Evolutionary conservation across 139 green algal genomes (phyloP).

Genomic region (Chlamydomonas schloesseri): DNA sequence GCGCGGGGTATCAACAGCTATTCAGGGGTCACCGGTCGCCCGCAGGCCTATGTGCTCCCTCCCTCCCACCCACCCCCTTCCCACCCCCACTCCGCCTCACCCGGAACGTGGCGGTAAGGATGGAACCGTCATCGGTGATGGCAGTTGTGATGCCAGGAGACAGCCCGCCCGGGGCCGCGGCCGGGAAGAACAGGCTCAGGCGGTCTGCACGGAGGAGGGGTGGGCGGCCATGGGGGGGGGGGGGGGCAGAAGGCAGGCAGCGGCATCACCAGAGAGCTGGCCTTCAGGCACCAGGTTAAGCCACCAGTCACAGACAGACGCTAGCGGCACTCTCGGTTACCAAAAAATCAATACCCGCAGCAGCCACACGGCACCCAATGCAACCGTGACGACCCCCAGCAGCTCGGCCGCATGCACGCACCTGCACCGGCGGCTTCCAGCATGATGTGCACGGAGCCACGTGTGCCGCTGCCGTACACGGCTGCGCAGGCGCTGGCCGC

Average conservation of each 20-base stretch:
- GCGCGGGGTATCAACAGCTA: neutral
- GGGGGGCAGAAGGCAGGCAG: no score
- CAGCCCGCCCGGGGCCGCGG: neutral
- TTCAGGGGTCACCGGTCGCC: neutral
- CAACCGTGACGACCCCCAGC: no score
- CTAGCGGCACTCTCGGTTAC: no score
- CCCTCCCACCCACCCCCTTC: neutral
- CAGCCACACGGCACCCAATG: no score
- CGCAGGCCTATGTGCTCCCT: no score
- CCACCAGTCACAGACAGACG: no score
- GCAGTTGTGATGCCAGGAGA: neutral
- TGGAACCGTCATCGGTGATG: neutral
- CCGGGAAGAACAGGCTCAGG: slow-evolving; percentile 3
- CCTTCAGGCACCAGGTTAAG: no score
- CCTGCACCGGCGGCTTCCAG: neutral
- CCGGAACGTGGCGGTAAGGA: neutral
- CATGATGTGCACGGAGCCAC: neutral
- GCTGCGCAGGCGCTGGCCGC: neutral
- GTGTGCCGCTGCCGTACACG: neutral
- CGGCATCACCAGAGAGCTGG: no score
- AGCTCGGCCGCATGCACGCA: no score
- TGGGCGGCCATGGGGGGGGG: no score
- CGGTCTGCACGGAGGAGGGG: neutral
- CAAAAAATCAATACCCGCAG: no score
- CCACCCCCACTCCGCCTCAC: neutral